Evolutionary conservation across 495 filamentous ascomycete genomes (phyloP).

Genomic region (Aspergillus nidulans): DNA sequence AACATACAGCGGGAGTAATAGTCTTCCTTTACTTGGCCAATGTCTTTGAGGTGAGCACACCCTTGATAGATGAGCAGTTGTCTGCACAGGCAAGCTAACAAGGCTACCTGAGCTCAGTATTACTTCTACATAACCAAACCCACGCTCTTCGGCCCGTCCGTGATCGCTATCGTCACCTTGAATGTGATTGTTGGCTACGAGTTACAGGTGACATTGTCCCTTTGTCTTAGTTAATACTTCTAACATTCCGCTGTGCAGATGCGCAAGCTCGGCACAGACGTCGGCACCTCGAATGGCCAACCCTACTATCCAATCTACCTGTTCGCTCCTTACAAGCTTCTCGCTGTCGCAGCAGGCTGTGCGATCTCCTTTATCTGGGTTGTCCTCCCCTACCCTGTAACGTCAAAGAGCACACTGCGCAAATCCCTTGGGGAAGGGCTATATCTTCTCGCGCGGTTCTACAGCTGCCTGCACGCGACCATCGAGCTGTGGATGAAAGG

Average conservation of each 20-base stretch:
- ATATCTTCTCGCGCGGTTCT: conserved; percentile 69
- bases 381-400: conserved; percentile 68
- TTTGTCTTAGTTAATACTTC: no score
- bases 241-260: conserved; percentile 30
- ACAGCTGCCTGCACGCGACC: conserved; percentile 62
- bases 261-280: conserved; percentile 53
- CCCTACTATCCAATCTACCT: conserved; percentile 64
- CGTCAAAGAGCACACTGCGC: conserved; percentile 63
- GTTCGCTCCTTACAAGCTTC: conserved; percentile 66
- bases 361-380: conserved; percentile 75
- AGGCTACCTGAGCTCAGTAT: conserved; percentile 17
- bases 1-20: conserved; percentile 56
- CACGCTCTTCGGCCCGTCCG: conserved; percentile 52
- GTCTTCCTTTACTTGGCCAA: conserved; percentile 65
- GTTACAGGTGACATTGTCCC: conserved; percentile 51
- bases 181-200: conserved; percentile 72
- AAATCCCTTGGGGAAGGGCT: conserved; percentile 60
- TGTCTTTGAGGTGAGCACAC: conserved; percentile 47
- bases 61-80: neutral
- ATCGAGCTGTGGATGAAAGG: conserved; percentile 55
- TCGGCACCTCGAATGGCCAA: conserved; percentile 58
- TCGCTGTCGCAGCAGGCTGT: conserved; percentile 62
- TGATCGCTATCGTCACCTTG: conserved; percentile 62
- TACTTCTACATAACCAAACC: conserved; percentile 67
- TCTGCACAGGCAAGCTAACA: neutral